Percentiles rank a stretch among this genome's conserved stretches.
phyloP scores from a whole-genome alignment of 2,329 filamentous ascomycete genomes.

The Dothistroma septosporum region DNA sequence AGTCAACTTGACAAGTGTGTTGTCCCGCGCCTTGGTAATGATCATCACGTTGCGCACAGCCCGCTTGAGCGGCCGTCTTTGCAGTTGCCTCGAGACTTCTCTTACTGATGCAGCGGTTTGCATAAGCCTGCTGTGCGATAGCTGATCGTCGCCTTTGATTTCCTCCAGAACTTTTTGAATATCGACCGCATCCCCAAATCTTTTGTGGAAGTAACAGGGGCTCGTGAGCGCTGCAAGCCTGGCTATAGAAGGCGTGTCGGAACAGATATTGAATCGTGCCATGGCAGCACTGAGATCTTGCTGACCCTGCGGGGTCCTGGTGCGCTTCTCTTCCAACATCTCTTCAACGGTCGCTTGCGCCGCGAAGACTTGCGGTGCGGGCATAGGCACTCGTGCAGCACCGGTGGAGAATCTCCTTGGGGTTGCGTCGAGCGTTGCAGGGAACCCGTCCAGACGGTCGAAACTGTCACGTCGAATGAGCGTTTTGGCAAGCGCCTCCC shows the following conservation, averaged over 20 bases:
- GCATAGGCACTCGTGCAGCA: slow-evolving; percentile 32
- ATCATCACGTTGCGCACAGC: slow-evolving; percentile 96
- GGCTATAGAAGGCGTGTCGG: slow-evolving; percentile 31
- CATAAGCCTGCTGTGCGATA: slow-evolving; percentile 89
- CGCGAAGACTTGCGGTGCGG: slow-evolving; percentile 30
- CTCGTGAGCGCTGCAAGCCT: slow-evolving; percentile 70
- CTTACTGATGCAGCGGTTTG: slow-evolving; percentile 93
- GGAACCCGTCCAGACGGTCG: slow-evolving; percentile 29
- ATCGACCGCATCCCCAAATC: slow-evolving; percentile 93
- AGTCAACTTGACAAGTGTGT: slow-evolving; percentile 83
- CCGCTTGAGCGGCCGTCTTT: slow-evolving; percentile 84
- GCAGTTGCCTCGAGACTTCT: slow-evolving; percentile 92
- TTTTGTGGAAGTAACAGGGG: slow-evolving; percentile 95
- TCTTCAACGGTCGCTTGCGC: slow-evolving; percentile 29
- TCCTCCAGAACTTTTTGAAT: slow-evolving; percentile 93
- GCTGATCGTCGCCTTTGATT: slow-evolving; percentile 79
- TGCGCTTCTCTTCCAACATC: slow-evolving; percentile 26
- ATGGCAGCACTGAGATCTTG: slow-evolving; percentile 27
- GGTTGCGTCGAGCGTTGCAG: slow-evolving; percentile 26
- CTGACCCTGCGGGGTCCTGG: slow-evolving; percentile 25
- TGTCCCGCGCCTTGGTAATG: slow-evolving; percentile 95
- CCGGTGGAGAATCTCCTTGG: slow-evolving; percentile 34
- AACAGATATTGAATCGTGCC: slow-evolving; percentile 28
- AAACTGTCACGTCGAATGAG: slow-evolving; percentile 33
- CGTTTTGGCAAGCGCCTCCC: slow-evolving; percentile 28